Evolutionary conservation across 2,329 filamentous ascomycete species (phyloP), one percentile per base, ranked within the genome.

Genomic region (Trichoderma hamatum): DNA sequence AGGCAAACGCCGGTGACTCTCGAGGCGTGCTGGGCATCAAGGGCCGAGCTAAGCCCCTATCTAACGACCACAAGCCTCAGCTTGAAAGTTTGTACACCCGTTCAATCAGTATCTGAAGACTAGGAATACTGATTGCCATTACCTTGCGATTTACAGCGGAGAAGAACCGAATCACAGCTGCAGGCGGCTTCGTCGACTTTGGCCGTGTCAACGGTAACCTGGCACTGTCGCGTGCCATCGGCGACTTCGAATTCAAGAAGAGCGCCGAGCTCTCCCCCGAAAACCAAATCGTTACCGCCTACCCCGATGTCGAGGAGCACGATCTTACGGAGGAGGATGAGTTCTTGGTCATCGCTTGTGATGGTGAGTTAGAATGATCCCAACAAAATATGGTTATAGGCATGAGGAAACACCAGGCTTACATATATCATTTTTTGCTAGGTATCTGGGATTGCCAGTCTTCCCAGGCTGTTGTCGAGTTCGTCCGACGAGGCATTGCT

Each of bases 371-470:
- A 30, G 43, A 59, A 21, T 11, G 39, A 55, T 32, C 14, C 14
- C 52, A 14, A 28, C 21, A 14, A 46, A 11, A 19, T 26, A n/a
- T 49, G 30, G 34, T 13, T 34, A 26, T 54, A 21, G 7, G 28
- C 7, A 7, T 16, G 9, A 39, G 10, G 55, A 26, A 14, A 24
- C 14, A 5, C 46, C 51, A 16, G 1, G 28, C 68, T 70, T 26
- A 70, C 43, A 43, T 21, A 2, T 14, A 9, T 16, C 21, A 6
- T 19, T 19, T 24, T 13, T 16, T 36, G 2, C 11, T 14, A 99
- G 96, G 96, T 80, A 99, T 99, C 80, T 99, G 96, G 96, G 96
- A 99, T 82, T 98, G 96, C 81, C 96, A 98, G 81, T 97, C 96
- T 68, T 99, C 96, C 56, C 96, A 99, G 84, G 93, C 95, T 49